Base-by-base conservation (phyloP, 106 monocot species). In the Xerophyta viscosa region DNA sequence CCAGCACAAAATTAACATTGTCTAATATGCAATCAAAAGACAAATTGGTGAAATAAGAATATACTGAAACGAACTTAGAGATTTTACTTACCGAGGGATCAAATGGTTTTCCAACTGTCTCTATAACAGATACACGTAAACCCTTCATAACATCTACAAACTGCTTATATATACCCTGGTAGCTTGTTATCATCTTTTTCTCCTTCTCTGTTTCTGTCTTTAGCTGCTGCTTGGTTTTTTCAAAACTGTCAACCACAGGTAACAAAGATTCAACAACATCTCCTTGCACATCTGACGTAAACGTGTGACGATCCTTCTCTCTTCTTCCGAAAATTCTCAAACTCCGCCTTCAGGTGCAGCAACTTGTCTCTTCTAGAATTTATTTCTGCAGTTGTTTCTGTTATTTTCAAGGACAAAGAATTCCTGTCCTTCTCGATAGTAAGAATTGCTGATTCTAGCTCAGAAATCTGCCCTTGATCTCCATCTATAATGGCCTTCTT, bases 111-210 rank as follows among this genome's bases (percentile, higher is more conserved):
- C 90, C 98, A 29, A 80, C 77, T 11, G 98, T 90, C 50, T 69
- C 86, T 19, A 98, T 67, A 31, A 75, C 78, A 66, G 82, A 39
- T 9, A 98, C 90, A 56, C 62, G 61, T 53, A 79, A 79, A 51
- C 79, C 71, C 62, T 86, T 76, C 89, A 98, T 60, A 13, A 73
- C 61, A 57, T 98, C 98, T 36, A 98, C 98, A 64, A 98, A 80
- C 44, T 98, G 98, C 63, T 90, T 98, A 60, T 98, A 98, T 60
- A 90, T 98, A 22, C 96, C 89, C 60, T 86, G 89, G 55, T 98
- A 98, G 36, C 96, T 98, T 33, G 76, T 62, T 11, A 75, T 68
- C 29, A 98, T 73, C 52, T 77, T 83, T 26, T 57, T 82, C 48
- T 98, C 96, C 43, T 73, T 86, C 36, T 98, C 96, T 26, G 96